Percentiles rank a stretch among this genome's conserved stretches.
phyloP scores from a whole-genome alignment of 805 yeast genomes.

The Cyberlindnera veronae region DNA sequence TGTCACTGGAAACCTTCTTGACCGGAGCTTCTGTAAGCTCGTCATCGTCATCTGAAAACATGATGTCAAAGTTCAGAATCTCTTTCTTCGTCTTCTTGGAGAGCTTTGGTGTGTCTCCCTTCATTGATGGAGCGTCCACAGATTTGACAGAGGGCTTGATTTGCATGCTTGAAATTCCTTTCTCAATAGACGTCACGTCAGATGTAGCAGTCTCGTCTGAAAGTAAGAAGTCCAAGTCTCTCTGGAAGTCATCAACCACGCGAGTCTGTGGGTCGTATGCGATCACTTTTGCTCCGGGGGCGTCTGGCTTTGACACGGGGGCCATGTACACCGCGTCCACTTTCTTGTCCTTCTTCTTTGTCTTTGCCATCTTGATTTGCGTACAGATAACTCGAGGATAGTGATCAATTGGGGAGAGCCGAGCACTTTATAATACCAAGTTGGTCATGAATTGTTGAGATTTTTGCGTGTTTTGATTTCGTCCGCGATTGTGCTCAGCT shows the following conservation, averaged over 20 bases:
- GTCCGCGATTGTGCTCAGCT: too few species aligned
- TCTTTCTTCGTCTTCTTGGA: slow-evolving; percentile 15
- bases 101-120: background rate
- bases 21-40: background rate
- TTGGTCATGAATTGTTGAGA: too few species aligned
- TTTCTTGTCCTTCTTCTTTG: slow-evolving; percentile 4
- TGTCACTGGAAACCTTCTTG: too few species aligned
- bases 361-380: slow-evolving; percentile 15
- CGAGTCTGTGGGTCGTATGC: slow-evolving; percentile 20
- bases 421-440: too few species aligned
- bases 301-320: slow-evolving; percentile 6
- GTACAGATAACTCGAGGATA: too few species aligned
- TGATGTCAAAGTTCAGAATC: slow-evolving; percentile 22
- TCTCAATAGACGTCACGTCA: too few species aligned
- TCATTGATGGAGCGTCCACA: too few species aligned
- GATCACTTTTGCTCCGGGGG: background rate
- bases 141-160: too few species aligned
- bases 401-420: too few species aligned
- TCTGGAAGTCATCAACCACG: slow-evolving; percentile 18
- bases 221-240: slow-evolving; percentile 19
- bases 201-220: too few species aligned
- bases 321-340: slow-evolving; percentile 8
- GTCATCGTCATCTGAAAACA: slow-evolving; percentile 16
- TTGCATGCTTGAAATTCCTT: too few species aligned
- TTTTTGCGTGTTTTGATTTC: too few species aligned